These are phyloP conservation scores for Skeletonema tropicum DNA, from an alignment of 108 stramenopile species.

Conservation along the genomic window DNA sequence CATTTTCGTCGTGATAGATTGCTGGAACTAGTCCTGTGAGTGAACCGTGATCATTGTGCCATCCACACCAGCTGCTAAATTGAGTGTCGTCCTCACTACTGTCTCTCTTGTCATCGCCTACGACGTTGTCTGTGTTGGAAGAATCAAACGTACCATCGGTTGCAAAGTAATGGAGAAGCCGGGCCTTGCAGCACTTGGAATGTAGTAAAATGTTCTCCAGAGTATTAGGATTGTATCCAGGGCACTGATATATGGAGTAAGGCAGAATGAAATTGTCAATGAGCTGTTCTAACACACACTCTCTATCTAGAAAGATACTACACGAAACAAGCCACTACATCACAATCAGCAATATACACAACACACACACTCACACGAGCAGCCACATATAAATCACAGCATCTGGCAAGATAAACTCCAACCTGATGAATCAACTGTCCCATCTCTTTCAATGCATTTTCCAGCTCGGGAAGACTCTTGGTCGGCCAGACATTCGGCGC, in stretches of 20 bases:
- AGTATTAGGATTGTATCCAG: conserved; percentile 48
- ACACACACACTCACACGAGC: conserved; percentile 21
- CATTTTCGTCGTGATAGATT: conserved; percentile 67
- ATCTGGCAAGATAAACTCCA: conserved; percentile 76
- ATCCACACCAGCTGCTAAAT: conserved; percentile 92
- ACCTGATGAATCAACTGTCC: conserved; percentile 75
- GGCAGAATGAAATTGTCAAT: no score
- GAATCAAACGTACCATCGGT: not conserved
- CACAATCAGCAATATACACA: not conserved
- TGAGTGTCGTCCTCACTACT: not conserved
- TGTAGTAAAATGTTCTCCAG: conserved; percentile 62
- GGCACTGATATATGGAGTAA: conserved; percentile 17
- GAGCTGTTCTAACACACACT: no score
- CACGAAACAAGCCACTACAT: not conserved
- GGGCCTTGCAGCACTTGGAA: conserved; percentile 81
- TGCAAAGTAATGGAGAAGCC: conserved; percentile 94
- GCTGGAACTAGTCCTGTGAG: conserved; percentile 89
- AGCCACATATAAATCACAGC: conserved; percentile 78
- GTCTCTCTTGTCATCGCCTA: conserved; percentile 7
- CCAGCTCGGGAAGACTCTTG: conserved; percentile 69
- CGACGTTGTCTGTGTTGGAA: not conserved
- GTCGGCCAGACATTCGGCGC: conserved; percentile 88
- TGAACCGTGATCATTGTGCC: conserved; percentile 80
- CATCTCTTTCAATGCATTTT: conserved; percentile 75
- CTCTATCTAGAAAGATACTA: no score